A percentile compares a stretch with the other conserved stretches of the same genome.
Evolutionary conservation across 2,329 filamentous ascomycete genomes (phyloP).

Genomic region (Coniochaeta ligniaria): DNA sequence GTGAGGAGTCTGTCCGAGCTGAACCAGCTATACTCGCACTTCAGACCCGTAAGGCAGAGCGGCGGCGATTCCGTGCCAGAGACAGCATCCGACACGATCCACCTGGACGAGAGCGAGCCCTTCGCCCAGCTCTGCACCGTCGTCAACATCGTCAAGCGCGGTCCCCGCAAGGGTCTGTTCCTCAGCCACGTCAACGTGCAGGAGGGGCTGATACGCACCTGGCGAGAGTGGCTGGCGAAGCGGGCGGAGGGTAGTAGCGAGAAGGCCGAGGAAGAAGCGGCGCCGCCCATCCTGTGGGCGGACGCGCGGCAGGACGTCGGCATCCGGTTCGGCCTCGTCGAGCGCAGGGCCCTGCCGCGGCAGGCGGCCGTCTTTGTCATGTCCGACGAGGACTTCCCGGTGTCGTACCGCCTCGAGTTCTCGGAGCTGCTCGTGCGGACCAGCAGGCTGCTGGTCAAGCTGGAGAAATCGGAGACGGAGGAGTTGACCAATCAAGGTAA

Average conservation of each 20-base stretch:
- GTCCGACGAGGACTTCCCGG: conserved; percentile 56
- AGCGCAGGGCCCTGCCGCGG: conserved; percentile 25
- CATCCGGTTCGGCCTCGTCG: conserved; percentile 57
- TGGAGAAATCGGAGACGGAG: conserved; percentile 58
- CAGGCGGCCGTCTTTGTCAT: conserved; percentile 45
- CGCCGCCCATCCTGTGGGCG: conserved; percentile 55
- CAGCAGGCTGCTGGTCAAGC: conserved; percentile 52
- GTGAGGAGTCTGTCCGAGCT: conserved; percentile 29
- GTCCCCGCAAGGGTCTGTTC: conserved; percentile 54
- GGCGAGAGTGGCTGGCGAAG: conserved; percentile 61
- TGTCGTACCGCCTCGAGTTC: conserved; percentile 65
- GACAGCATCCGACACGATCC: conserved; percentile 49
- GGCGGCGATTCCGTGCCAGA: conserved; percentile 23
- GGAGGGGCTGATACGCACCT: conserved; percentile 63
- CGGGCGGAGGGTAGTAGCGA: conserved; percentile 35
- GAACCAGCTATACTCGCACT: conserved; percentile 59
- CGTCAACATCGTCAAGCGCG: conserved; percentile 61
- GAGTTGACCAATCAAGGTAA: conserved; percentile 55
- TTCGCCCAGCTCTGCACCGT: conserved; percentile 69
- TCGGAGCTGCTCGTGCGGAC: conserved; percentile 63
- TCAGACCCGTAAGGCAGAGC: conserved; percentile 46
- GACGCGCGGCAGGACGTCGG: conserved; percentile 57
- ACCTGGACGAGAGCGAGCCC: conserved; percentile 61
- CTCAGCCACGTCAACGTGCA: conserved; percentile 58
- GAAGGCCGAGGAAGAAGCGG: conserved; percentile 15